Evolutionary conservation across 805 yeast species (phyloP).

Genomic region (Spathaspora sp.): DNA sequence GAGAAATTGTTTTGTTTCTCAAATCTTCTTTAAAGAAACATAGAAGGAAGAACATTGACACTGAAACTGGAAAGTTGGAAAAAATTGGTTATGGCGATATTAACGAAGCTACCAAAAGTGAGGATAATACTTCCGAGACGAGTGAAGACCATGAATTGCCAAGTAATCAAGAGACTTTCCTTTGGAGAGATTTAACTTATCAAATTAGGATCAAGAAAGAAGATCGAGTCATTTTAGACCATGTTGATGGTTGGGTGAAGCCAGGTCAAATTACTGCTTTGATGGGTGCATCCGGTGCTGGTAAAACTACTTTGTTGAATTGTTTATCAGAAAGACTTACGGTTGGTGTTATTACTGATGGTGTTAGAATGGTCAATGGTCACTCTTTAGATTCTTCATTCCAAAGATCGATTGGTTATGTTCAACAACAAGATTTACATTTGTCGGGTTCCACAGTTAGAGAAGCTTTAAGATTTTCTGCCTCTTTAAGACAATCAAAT

Average conservation of each 20-base stretch:
- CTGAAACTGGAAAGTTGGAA: constrained; percentile 15
- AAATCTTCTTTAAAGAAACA: constrained; percentile 27
- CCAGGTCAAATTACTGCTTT: constrained; percentile 81
- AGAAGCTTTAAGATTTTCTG: constrained; percentile 70
- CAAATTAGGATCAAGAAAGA: constrained; percentile 34
- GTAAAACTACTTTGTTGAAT: constrained; percentile 75
- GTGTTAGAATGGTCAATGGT: constrained; percentile 62
- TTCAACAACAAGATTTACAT: constrained; percentile 79
- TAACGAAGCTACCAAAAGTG: constrained; percentile 16
- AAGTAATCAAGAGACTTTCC: constrained; percentile 23
- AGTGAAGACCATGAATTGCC: constrained; percentile 6
- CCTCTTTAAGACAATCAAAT: constrained; percentile 68
- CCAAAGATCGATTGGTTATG: constrained; percentile 77
- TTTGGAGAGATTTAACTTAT: constrained; percentile 37
- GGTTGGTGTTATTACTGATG: constrained; percentile 69
- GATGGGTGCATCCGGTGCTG: constrained; percentile 89
- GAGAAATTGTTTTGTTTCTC: constrained; percentile 32
- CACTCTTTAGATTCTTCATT: constrained; percentile 59
- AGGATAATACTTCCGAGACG: constrained; percentile 5
- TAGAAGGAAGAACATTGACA: constrained; percentile 21
- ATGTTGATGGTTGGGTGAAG: constrained; percentile 62
- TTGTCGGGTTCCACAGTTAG: constrained; percentile 68
- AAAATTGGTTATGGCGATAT: constrained; percentile 26
- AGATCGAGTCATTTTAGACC: constrained; percentile 31
- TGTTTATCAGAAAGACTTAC: constrained; percentile 69